Percentiles rank a stretch among this genome's conserved stretches.
Conservation (phyloP, 768 basidiomycete species). For the Cystobasidium ongulense region DNA sequence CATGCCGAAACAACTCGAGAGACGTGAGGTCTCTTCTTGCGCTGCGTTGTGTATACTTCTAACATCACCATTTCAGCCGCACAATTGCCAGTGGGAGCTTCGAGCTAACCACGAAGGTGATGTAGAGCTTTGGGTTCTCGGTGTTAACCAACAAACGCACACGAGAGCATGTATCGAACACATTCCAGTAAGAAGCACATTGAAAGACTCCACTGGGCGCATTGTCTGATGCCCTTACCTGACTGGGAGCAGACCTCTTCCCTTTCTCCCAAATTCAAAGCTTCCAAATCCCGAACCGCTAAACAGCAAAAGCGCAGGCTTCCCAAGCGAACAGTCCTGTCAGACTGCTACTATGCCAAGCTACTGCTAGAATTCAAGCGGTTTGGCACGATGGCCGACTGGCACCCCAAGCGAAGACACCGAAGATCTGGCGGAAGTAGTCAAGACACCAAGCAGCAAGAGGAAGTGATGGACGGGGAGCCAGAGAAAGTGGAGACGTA, state of each 20-base stretch:
- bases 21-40: too few species aligned
- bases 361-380: not conserved
- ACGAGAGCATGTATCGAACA: not conserved
- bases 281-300: too few species aligned
- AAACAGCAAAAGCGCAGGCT: not conserved
- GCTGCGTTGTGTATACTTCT: not conserved
- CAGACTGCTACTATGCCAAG: not conserved
- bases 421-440: too few species aligned
- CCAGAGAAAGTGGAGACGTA: too few species aligned
- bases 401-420: not conserved
- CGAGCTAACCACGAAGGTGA: not conserved
- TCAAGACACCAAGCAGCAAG: too few species aligned
- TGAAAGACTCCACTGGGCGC: not conserved
- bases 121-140: not conserved
- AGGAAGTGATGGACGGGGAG: too few species aligned
- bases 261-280: too few species aligned
- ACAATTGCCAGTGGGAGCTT: not conserved
- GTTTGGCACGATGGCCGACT: not conserved
- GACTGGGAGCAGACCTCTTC: too few species aligned
- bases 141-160: not conserved
- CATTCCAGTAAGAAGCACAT: not conserved
- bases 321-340: not conserved
- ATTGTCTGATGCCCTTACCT: too few species aligned
- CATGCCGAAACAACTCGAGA: not conserved
- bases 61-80: not conserved